phyloP scores from a whole-genome alignment of 768 basidiomycete species.

The Boletus pseudopeckii region DNA sequence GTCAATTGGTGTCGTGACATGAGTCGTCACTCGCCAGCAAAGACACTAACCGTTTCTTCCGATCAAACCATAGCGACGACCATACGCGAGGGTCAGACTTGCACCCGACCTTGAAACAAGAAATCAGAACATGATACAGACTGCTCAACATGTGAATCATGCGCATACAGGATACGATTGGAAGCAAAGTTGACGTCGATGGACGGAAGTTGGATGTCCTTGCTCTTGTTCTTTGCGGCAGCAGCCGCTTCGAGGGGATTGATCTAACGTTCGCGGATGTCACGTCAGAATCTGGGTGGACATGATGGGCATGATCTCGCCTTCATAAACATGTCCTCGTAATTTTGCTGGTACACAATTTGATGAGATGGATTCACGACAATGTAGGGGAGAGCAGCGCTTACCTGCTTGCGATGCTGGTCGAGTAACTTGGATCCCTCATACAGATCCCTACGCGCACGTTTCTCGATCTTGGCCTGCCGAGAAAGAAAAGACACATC shows the following conservation, averaged over 20 bases:
- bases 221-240: slow-evolving; percentile 88
- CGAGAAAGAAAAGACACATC: background rate
- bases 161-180: slow-evolving; percentile 79
- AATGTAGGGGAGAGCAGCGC: slow-evolving; percentile 4
- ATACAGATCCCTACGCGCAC: slow-evolving; percentile 85
- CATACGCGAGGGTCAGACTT: slow-evolving; percentile 81
- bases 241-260: slow-evolving; percentile 85
- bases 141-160: background rate
- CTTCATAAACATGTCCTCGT: slow-evolving; percentile 99
- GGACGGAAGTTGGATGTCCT: slow-evolving; percentile 90
- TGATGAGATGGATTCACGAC: background rate
- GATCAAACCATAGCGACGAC: slow-evolving; percentile 88
- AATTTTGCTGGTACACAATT: slow-evolving; percentile 67
- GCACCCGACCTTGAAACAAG: slow-evolving; percentile 63
- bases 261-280: slow-evolving; percentile 44
- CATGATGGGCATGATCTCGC: slow-evolving; percentile 34
- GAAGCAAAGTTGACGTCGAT: slow-evolving; percentile 98
- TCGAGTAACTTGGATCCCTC: slow-evolving; percentile 96
- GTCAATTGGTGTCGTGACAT: background rate
- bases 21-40: background rate
- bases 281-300: background rate
- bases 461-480: slow-evolving; percentile 95
- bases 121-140: slow-evolving; percentile 2
- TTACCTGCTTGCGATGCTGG: slow-evolving; percentile 83
- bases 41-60: slow-evolving; percentile 67